These are phyloP conservation scores for Agaricales sp. DNA, from an alignment of 1,284 basidiomycete genomes.

Conservation along the genomic window DNA sequence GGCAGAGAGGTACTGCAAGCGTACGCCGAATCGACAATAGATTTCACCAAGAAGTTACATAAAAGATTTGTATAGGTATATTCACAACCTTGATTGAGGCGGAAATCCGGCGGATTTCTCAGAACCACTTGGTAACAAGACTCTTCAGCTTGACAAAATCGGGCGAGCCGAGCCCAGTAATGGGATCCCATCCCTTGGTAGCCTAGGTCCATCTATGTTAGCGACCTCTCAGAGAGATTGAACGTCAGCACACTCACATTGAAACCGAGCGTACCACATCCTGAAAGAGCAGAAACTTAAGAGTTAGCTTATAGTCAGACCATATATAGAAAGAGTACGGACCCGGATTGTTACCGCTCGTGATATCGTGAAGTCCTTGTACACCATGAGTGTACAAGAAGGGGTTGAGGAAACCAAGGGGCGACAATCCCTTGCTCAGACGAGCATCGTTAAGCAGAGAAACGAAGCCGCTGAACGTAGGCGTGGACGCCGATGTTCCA, in stretches of 20 bases:
- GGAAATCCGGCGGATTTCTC: too few relatives aligned
- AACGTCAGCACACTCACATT: constrained; percentile 21
- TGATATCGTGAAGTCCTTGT: constrained; percentile 40
- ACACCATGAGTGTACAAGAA: constrained; percentile 34
- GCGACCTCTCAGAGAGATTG: background rate
- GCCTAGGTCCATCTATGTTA: background rate
- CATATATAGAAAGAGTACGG: background rate
- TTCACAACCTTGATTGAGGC: too few relatives aligned
- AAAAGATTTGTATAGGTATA: too few relatives aligned
- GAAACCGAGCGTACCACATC: constrained; percentile 43
- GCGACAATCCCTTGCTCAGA: constrained; percentile 28
- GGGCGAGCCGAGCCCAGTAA: constrained; percentile 1
- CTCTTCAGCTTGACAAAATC: background rate
- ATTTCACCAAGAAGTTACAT: too few relatives aligned
- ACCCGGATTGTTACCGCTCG: constrained; percentile 40
- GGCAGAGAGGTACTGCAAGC: too few relatives aligned
- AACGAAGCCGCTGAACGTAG: constrained; percentile 44
- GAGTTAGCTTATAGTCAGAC: background rate
- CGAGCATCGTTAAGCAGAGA: constrained; percentile 56
- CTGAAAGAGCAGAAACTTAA: background rate
- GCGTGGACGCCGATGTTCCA: constrained; percentile 52
- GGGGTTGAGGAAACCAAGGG: constrained; percentile 52
- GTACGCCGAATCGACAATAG: too few relatives aligned
- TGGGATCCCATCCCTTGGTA: constrained; percentile 1
- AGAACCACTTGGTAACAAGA: too few relatives aligned